Evolutionary conservation across 202 grass and related monocot species (phyloP).

Genomic region (Schoenoplectus tabernaemontani): DNA sequence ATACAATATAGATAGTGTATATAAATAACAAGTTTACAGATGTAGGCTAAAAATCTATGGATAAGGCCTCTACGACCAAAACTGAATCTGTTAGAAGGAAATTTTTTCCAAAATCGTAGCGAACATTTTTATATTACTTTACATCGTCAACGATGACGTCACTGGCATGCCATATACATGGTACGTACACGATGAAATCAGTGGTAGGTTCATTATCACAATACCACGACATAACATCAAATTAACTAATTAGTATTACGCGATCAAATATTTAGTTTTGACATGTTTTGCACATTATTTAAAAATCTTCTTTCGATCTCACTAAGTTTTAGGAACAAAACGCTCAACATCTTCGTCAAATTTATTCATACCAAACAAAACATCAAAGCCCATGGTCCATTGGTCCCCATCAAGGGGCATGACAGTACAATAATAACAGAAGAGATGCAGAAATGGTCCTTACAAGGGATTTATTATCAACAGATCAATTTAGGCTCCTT

Average conservation of each 20-base stretch:
- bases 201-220: not conserved
- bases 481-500: conserved; percentile 1
- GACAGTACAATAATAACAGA: not conserved
- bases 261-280: not conserved
- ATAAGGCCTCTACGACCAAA: not conserved
- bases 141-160: conserved; percentile 3
- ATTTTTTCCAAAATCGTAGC: not conserved
- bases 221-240: not conserved
- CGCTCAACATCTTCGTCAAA: not conserved
- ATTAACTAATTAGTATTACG: not conserved
- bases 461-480: conserved; percentile 1
- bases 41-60: not conserved
- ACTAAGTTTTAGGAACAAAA: not conserved
- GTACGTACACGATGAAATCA: not conserved
- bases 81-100: too few relatives aligned
- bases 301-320: not conserved
- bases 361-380: conserved; percentile 22
- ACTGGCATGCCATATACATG: not conserved
- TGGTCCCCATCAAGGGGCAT: conserved; percentile 17
- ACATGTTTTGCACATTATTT: not conserved
- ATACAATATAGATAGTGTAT: too few relatives aligned
- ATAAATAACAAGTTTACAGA: not conserved
- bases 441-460: conserved; percentile 1
- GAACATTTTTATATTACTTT: not conserved
- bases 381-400: conserved; percentile 1